Base-by-base conservation (phyloP, 257 asterid genomes). In the Cynanchum wilfordii region DNA sequence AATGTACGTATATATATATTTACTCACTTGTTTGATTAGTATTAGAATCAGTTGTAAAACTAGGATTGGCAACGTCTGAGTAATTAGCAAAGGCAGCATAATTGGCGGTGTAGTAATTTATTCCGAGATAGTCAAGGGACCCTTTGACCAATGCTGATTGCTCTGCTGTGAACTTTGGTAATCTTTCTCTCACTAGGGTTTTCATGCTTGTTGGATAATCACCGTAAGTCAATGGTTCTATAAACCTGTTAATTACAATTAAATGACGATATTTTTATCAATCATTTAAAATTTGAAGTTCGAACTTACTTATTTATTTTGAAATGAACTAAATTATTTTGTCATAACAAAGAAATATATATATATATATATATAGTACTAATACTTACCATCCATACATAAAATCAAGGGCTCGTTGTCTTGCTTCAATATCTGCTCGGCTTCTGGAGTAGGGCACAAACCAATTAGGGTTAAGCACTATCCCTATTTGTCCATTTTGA, bases 401-500 rank as follows among this genome's bases (percentile, higher is more conserved):
- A 66, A 91, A 89, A 78, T 89, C 91, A 7, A 88, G 72, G 29
- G 85, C 90, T 55, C 91, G 82, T 76, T 73, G 67, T 8, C 88
- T 81, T 12, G 97, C 97, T 62, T 63, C 8, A 0, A 3, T 22
- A 47, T 91, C 89, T 0, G 29, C 77, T 40, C 3, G 15, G 72
- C 47, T 77, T 1, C 66, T 78, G 22, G 96, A 78, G 7, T 8
- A 27, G 71, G 62, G 96, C 83, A 16, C 64, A 72, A 52, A 70
- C 76, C 89, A 87, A 30, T 84, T 65, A 1, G 83, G 63, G 22
- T 74, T 84, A 0, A 87, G 73, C 0, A 75, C 73, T 22, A 86
- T 85, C 5, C 96, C 97, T 4, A 89, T 85, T 50, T 82, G 66
- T 10, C 94, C 97, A 70, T 82, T 86, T 76, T 89, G 93, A 36